These are phyloP conservation scores for Elaphomyces granulatus DNA, from an alignment of 495 filamentous ascomycete species.

Conservation along the genomic window DNA sequence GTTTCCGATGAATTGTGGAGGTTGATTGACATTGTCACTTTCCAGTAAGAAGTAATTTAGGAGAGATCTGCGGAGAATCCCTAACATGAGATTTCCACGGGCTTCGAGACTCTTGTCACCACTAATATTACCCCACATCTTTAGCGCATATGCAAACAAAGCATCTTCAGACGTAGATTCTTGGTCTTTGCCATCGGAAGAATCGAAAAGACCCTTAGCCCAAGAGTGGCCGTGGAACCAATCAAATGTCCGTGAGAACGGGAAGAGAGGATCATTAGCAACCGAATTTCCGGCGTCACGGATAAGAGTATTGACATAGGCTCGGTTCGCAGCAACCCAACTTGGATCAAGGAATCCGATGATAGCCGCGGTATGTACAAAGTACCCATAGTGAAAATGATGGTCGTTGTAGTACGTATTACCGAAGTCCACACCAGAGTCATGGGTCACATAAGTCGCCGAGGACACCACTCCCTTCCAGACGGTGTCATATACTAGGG, in stretches of 20 bases:
- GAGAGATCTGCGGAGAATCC: constrained; percentile 54
- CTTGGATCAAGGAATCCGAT: constrained; percentile 65
- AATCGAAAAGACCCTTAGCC: constrained; percentile 89
- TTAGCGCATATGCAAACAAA: constrained; percentile 75
- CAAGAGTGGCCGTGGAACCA: constrained; percentile 95
- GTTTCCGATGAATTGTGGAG: constrained; percentile 62
- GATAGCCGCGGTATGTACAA: constrained; percentile 75
- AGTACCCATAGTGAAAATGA: constrained; percentile 87
- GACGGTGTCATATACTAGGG: constrained; percentile 63
- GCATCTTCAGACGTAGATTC: constrained; percentile 87
- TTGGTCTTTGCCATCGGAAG: constrained; percentile 82
- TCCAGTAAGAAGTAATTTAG: constrained; percentile 71
- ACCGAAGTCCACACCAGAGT: constrained; percentile 62
- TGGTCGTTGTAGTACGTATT: constrained; percentile 90
- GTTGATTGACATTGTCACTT: constrained; percentile 58
- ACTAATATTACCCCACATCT: constrained; percentile 79
- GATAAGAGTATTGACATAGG: constrained; percentile 67
- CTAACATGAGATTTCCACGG: constrained; percentile 71
- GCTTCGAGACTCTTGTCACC: constrained; percentile 73
- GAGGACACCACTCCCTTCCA: constrained; percentile 83
- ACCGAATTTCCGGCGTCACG: constrained; percentile 69
- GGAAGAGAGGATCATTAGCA: constrained; percentile 57
- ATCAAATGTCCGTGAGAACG: constrained; percentile 77
- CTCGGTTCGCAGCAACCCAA: constrained; percentile 61
- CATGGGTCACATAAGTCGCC: constrained; percentile 60